Percentiles rank a stretch among this genome's conserved stretches.
phyloP scores from a whole-genome alignment of 805 yeast species.

The Tetrapisispora arboricola region DNA sequence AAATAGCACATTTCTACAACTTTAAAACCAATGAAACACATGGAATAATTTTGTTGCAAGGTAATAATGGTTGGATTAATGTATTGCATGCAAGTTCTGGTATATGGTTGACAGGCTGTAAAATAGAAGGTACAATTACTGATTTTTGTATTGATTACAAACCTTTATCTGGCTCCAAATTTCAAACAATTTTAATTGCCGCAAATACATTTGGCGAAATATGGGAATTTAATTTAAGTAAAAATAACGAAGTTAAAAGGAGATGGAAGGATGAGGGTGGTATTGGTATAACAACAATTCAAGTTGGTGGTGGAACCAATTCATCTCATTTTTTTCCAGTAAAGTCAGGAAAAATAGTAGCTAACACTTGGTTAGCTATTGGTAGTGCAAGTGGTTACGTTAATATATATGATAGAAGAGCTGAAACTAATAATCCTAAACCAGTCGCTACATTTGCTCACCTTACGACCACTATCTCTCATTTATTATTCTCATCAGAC shows the following conservation, averaged over 20 bases:
- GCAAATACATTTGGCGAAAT: slow-evolving; percentile 76
- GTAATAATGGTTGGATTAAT: slow-evolving; percentile 88
- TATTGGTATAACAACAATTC: slow-evolving; percentile 68
- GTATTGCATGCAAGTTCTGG: slow-evolving; percentile 66
- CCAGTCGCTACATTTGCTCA: slow-evolving; percentile 66
- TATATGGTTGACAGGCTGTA: slow-evolving; percentile 81
- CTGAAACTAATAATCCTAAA: slow-evolving; percentile 12
- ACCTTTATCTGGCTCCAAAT: slow-evolving; percentile 16
- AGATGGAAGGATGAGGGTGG: slow-evolving; percentile 87
- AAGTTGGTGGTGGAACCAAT: slow-evolving; percentile 50
- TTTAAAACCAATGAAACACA: slow-evolving; percentile 27
- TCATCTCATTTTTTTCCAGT: slow-evolving; percentile 21
- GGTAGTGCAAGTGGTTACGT: slow-evolving; percentile 89
- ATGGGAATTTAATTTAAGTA: slow-evolving; percentile 66
- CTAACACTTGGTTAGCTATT: slow-evolving; percentile 73
- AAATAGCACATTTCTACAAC: slow-evolving; percentile 41
- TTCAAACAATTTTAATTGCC: slow-evolving; percentile 36
- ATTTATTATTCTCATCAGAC: slow-evolving; percentile 66
- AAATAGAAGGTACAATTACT: slow-evolving; percentile 75
- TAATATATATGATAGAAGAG: slow-evolving; percentile 58
- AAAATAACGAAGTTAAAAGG: slow-evolving; percentile 39
- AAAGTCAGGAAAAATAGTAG: slow-evolving; percentile 11
- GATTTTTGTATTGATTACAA: slow-evolving; percentile 46
- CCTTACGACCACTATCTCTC: slow-evolving; percentile 69
- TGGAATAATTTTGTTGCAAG: slow-evolving; percentile 69